These are phyloP conservation scores for Tetrapyrgos nigripes DNA, from an alignment of 1,284 basidiomycete genomes.

Conservation along the genomic window DNA sequence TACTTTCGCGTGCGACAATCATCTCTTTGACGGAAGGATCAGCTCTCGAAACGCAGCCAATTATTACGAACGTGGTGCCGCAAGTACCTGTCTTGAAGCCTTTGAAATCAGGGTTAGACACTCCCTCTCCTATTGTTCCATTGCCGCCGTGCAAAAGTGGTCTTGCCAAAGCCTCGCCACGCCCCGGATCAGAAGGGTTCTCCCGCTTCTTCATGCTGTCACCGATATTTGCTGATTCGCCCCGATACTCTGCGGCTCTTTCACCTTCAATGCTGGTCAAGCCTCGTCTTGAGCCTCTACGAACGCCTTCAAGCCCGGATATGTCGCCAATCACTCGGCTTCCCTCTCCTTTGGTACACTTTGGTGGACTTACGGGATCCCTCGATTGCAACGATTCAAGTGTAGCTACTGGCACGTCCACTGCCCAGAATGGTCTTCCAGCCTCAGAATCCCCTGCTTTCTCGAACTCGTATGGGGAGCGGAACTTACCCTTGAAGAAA, in stretches of 20 bases:
- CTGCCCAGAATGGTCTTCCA: too few relatives aligned
- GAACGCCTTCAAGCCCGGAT: background rate
- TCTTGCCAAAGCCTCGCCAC: background rate
- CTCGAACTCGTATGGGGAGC: too few relatives aligned
- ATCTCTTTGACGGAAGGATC: background rate
- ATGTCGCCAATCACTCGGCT: background rate
- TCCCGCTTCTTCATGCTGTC: too few relatives aligned
- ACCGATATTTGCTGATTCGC: too few relatives aligned
- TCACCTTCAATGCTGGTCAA: too few relatives aligned
- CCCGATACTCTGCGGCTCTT: background rate
- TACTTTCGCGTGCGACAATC: background rate
- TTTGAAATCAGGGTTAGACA: background rate
- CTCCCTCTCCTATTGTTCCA: background rate
- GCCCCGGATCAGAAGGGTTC: too few relatives aligned
- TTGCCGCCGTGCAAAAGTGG: background rate
- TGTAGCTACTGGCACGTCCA: too few relatives aligned
- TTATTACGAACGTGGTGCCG: background rate
- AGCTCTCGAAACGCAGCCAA: background rate
- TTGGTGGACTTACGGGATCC: too few relatives aligned
- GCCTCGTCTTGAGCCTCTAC: background rate
- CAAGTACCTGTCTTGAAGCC: background rate
- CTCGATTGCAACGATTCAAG: too few relatives aligned
- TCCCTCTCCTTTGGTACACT: background rate
- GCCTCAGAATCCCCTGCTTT: too few relatives aligned
- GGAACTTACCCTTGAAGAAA: too few relatives aligned